A percentile compares a stretch with the other conserved stretches of the same genome.
phyloP scores from a whole-genome alignment of 768 basidiomycete genomes.

The Galerina marginata region DNA sequence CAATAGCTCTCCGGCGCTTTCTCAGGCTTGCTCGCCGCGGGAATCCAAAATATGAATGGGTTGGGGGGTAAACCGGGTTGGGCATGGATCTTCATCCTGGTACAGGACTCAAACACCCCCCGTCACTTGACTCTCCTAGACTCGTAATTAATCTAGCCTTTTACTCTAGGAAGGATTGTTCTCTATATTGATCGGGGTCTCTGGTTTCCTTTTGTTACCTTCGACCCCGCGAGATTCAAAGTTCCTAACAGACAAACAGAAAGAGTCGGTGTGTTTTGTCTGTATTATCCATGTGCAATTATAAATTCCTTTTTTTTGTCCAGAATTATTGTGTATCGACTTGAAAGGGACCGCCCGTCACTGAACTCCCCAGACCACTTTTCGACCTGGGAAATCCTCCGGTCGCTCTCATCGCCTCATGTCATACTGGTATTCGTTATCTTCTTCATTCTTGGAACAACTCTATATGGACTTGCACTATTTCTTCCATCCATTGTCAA shows the following conservation, averaged over 20 bases:
- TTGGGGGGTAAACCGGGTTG: constrained; percentile 57
- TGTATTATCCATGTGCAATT: too few species aligned
- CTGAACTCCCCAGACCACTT: constrained; percentile 35
- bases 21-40: constrained; percentile 67
- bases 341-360: constrained; percentile 39
- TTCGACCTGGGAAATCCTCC: constrained; percentile 34
- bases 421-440: constrained; percentile 39
- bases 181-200: constrained; percentile 51
- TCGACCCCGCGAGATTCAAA: constrained; percentile 35
- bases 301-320: not conserved
- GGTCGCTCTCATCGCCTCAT: constrained; percentile 37
- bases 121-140: not conserved
- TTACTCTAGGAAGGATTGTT: constrained; percentile 48
- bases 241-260: constrained; percentile 36
- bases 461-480: constrained; percentile 39
- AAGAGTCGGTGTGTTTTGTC: constrained; percentile 28
- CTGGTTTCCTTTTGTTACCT: constrained; percentile 45
- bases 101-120: constrained; percentile 26
- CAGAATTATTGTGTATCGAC: constrained; percentile 34
- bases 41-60: constrained; percentile 62
- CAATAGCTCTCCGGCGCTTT: constrained; percentile 62
- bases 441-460: constrained; percentile 41
- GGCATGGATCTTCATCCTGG: constrained; percentile 67
- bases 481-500: constrained; percentile 44
- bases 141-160: not conserved